A percentile compares a stretch with the other conserved stretches of the same genome.
Conservation (phyloP, 2,329 filamentous ascomycete genomes). For the Fusarium heterosporum region DNA sequence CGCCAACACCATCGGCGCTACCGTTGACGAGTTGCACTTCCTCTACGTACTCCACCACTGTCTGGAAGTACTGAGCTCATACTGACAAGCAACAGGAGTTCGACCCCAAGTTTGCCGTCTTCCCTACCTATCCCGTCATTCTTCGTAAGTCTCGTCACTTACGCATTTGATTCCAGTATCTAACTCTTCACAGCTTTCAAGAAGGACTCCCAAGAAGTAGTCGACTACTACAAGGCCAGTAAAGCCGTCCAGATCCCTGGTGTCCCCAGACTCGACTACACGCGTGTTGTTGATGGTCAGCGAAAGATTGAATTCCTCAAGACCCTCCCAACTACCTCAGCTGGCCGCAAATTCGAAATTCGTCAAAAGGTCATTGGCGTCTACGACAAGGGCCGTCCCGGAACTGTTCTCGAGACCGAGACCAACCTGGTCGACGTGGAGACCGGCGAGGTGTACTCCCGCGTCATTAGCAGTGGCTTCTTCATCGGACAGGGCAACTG, state of each 20-base stretch:
- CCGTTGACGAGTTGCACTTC: constrained; percentile 8
- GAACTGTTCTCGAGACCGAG: constrained; percentile 53
- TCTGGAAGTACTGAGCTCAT: constrained; percentile 55
- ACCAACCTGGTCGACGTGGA: constrained; percentile 55
- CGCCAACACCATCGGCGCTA: constrained; percentile 15
- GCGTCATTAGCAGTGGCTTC: constrained; percentile 55
- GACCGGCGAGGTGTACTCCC: constrained; percentile 54
- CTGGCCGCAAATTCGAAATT: constrained; percentile 55
- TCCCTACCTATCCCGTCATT: constrained; percentile 61
- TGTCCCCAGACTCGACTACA: constrained; percentile 55
- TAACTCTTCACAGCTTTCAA: constrained; percentile 53
- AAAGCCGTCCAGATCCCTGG: constrained; percentile 54
- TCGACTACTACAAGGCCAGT: constrained; percentile 54
- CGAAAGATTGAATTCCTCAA: constrained; percentile 54
- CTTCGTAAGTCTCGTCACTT: constrained; percentile 37
- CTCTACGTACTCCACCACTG: background rate
- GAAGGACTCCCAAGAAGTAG: constrained; percentile 58
- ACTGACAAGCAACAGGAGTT: constrained; percentile 56
- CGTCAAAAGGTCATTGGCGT: constrained; percentile 56
- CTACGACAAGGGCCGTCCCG: constrained; percentile 55
- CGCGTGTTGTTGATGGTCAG: constrained; percentile 57
- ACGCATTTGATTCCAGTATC: background rate
- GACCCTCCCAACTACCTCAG: constrained; percentile 52
- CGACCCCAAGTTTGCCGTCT: constrained; percentile 57
- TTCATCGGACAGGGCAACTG: constrained; percentile 61